Evolutionary conservation across 495 filamentous ascomycete species (phyloP).

Genomic region (Oidiodendron maius): DNA sequence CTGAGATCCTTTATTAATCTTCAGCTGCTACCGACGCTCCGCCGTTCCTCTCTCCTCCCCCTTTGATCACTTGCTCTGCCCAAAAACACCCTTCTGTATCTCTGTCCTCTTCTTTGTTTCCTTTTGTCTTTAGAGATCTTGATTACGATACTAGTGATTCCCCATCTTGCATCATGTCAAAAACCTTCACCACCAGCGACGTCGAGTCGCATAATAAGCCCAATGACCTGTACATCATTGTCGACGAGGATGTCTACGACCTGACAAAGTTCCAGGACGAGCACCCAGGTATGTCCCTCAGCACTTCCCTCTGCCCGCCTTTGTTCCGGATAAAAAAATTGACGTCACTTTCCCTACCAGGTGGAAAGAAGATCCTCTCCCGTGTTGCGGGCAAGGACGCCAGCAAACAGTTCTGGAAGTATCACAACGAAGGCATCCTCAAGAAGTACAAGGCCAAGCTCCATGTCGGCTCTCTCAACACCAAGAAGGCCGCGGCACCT

Average conservation of each 20-base stretch:
- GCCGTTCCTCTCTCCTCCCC: too few species aligned
- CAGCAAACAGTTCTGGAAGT: slow-evolving; percentile 99
- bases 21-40: too few species aligned
- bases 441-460: slow-evolving; percentile 92
- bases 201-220: slow-evolving; percentile 87
- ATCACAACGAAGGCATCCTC: slow-evolving; percentile 87
- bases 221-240: slow-evolving; percentile 79
- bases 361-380: slow-evolving; percentile 96
- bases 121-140: too few species aligned
- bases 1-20: too few species aligned
- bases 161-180: slow-evolving; percentile 70
- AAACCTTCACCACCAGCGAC: slow-evolving; percentile 76
- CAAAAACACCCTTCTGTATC: too few species aligned
- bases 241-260: slow-evolving; percentile 97
- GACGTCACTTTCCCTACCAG: slow-evolving; percentile 31
- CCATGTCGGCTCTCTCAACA: slow-evolving; percentile 84
- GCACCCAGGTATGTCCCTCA: slow-evolving; percentile 76
- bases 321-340: not conserved
- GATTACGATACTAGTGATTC: too few species aligned
- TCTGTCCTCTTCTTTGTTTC: too few species aligned
- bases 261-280: slow-evolving; percentile 91
- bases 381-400: slow-evolving; percentile 95
- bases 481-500: slow-evolving; percentile 58
- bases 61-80: too few species aligned
- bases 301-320: not conserved